These are phyloP conservation scores for Leucosporidium scottii DNA, from an alignment of 768 basidiomycete genomes.

Conservation along the genomic window DNA sequence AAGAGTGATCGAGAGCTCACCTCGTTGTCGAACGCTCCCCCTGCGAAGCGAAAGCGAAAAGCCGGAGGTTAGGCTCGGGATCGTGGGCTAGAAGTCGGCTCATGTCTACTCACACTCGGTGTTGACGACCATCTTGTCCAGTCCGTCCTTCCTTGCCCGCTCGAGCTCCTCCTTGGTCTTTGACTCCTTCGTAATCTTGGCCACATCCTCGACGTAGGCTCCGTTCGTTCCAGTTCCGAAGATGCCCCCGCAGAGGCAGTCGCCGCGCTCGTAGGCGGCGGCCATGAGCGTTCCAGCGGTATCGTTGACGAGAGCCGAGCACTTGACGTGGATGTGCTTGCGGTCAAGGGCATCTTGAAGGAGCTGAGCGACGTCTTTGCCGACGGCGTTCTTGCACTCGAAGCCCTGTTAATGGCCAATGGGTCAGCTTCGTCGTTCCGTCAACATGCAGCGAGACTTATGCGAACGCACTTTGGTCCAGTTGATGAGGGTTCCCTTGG, in stretches of 20 bases:
- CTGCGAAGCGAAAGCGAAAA: not conserved
- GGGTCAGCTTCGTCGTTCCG: not conserved
- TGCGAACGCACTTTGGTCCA: slow-evolving; percentile 40
- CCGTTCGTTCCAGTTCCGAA: slow-evolving; percentile 99
- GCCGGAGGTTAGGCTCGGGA: not conserved
- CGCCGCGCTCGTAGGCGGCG: slow-evolving; percentile 85
- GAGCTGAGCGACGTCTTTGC: slow-evolving; percentile 79
- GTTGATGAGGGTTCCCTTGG: slow-evolving; percentile 79
- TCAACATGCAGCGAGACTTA: no score
- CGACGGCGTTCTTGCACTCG: slow-evolving; percentile 78
- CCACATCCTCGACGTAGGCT: slow-evolving; percentile 83
- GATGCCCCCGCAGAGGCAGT: slow-evolving; percentile 75
- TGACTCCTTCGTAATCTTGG: slow-evolving; percentile 75
- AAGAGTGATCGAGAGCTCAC: slow-evolving; percentile 48
- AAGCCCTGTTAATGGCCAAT: slow-evolving; percentile 63
- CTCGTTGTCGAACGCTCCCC: slow-evolving; percentile 91
- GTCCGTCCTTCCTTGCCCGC: slow-evolving; percentile 39
- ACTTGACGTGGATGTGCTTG: slow-evolving; percentile 85
- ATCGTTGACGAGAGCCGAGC: slow-evolving; percentile 89
- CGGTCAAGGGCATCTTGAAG: slow-evolving; percentile 86
- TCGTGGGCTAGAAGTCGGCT: no score
- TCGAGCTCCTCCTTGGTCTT: slow-evolving; percentile 47
- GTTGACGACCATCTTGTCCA: slow-evolving; percentile 78
- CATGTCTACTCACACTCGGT: slow-evolving; percentile 69
- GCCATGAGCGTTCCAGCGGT: slow-evolving; percentile 93